A percentile compares a stretch with the other conserved stretches of the same genome.
Conservation (phyloP, 345 rosid species). For the Angophora floribunda region DNA sequence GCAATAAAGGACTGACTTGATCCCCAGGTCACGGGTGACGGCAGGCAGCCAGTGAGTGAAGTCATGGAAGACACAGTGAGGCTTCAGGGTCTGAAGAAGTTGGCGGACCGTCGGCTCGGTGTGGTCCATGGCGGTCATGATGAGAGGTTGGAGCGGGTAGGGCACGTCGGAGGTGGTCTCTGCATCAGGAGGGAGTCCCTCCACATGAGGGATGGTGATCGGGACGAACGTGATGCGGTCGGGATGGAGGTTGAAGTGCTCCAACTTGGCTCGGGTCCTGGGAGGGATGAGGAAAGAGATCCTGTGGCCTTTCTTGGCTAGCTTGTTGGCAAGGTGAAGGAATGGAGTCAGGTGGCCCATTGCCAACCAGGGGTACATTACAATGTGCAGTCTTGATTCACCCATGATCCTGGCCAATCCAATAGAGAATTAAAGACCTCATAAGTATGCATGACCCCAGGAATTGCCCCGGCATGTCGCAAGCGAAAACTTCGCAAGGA, state of each 20-base stretch:
- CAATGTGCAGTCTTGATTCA: constrained; percentile 10
- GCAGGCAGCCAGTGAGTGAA: constrained; percentile 30
- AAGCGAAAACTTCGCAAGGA: neutral
- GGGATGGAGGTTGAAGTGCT: constrained; percentile 24
- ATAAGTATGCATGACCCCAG: neutral
- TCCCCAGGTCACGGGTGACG: neutral
- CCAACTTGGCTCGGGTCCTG: constrained; percentile 19
- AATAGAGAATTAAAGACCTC: neutral
- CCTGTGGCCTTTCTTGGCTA: constrained; percentile 40
- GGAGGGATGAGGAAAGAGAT: constrained; percentile 34
- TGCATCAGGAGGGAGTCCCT: constrained; percentile 21
- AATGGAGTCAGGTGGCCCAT: constrained; percentile 49
- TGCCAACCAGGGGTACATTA: constrained; percentile 61
- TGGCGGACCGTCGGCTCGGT: neutral
- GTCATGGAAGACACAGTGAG: constrained; percentile 22
- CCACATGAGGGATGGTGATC: constrained; percentile 23
- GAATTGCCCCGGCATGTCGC: neutral
- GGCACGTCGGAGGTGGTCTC: constrained; percentile 18
- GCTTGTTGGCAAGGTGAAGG: constrained; percentile 48
- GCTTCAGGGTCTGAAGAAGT: constrained; percentile 5
- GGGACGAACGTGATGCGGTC: constrained; percentile 20
- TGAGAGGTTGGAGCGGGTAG: neutral
- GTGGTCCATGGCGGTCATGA: constrained; percentile 22
- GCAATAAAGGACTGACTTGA: constrained; percentile 11
- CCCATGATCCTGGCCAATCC: neutral